Evolutionary conservation across 2,329 filamentous ascomycete species (phyloP), one percentile per base, ranked within the genome.

Genomic region (Nannizzia gypsea): DNA sequence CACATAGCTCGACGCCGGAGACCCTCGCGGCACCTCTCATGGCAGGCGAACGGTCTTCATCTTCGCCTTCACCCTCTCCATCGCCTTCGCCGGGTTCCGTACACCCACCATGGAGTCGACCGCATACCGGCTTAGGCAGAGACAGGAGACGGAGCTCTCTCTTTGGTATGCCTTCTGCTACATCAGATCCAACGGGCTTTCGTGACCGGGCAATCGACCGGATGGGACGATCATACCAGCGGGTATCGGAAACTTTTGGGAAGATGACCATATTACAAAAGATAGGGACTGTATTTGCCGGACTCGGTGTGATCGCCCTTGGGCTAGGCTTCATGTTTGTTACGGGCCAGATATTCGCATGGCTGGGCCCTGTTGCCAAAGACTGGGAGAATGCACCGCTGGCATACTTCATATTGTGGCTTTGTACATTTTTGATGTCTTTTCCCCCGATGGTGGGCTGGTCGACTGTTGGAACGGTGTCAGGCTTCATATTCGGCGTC

Each of bases 401-500:
- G 58, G 92, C 90, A 48, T 88, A 84, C 78, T 73, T 85, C 62
- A 81, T 96, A 56, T 78, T 93, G 42, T 95, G 90, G 83, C 71
- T 81, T 34, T 76, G 89, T 66, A 86, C 88, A 38, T 90, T 91
- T 71, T 70, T 81, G 44, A 87, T 90, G 15, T 89, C 86, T 1
- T 95, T 96, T 72, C 91, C 91, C 20, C 91, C 91, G 1, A 73
- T 95, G 67, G 86, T 96, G 64, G 91, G 91, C 13, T 96, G 95
- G 77, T 89, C 86, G 63, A 89, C 87, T 1, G 85, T 86, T 66
- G 78, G 87, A 31, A 88, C 85, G 1, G 78, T 87, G 20, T 77
- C 83, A 2, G 86, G 86, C 0, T 89, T 88, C 67, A 81, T 89
- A 15, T 89, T 86, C 70, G 86, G 86, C 0, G 80, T 88, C 66